Evolutionary conservation across 2,329 filamentous ascomycete species (phyloP).

Genomic region (Stachybotrys chartarum): DNA sequence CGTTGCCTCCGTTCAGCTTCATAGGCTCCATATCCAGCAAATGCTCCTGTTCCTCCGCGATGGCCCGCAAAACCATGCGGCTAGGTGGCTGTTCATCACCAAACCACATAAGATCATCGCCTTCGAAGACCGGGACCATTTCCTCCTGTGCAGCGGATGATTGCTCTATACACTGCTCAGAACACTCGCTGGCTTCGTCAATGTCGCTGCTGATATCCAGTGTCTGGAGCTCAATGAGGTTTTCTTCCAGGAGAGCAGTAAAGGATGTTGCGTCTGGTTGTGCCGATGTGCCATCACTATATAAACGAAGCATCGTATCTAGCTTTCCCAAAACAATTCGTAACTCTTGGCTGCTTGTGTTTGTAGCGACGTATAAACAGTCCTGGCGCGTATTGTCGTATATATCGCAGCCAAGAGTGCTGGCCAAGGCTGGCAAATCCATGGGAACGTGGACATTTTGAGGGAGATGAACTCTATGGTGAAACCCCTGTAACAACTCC

Average conservation of each 20-base stretch:
- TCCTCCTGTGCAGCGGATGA: neutral
- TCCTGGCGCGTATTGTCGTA: neutral
- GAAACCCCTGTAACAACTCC: constrained; percentile 5
- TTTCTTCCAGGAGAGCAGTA: neutral
- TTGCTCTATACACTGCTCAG: neutral
- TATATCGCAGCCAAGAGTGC: neutral
- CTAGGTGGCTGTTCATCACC: neutral
- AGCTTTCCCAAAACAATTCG: neutral
- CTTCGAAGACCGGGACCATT: neutral
- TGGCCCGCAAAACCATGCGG: neutral
- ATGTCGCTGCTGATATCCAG: neutral
- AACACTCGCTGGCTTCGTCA: neutral
- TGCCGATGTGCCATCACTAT: neutral
- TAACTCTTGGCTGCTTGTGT: neutral
- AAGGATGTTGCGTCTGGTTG: neutral
- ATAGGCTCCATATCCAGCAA: neutral
- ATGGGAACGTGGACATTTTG: neutral
- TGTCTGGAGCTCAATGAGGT: neutral
- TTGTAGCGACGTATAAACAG: neutral
- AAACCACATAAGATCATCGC: neutral
- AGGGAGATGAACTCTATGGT: neutral
- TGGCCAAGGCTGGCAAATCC: neutral
- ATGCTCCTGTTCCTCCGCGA: neutral
- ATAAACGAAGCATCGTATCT: neutral
- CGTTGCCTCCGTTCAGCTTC: neutral